Percentiles rank a stretch among this genome's conserved stretches.
These are phyloP conservation scores for Microdochium paspali DNA, from an alignment of 2,329 filamentous ascomycete species.

Conservation along the genomic window DNA sequence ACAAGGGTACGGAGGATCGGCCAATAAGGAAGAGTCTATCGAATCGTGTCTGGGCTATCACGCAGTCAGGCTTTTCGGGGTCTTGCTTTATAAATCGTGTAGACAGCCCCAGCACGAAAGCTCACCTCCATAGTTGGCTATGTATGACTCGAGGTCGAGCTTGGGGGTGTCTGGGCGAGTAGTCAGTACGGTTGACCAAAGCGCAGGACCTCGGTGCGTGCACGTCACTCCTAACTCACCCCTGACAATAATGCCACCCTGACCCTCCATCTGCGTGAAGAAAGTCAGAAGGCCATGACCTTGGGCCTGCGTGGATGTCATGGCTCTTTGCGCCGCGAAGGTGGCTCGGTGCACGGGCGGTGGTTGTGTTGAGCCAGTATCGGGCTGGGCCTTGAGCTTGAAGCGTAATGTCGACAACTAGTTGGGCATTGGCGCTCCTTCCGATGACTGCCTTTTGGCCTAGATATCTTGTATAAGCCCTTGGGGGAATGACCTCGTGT, in stretches of 20 bases:
- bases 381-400: no score
- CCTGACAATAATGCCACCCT: conserved; percentile 36
- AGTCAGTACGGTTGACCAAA: conserved; percentile 5
- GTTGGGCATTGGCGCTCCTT: no score
- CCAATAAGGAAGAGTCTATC: conserved; percentile 79
- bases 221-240: conserved; percentile 22
- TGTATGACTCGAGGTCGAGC: conserved; percentile 85
- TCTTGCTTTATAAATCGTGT: no score
- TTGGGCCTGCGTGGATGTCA: conserved; percentile 21
- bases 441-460: no score
- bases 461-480: no score
- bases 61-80: no score
- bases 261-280: conserved; percentile 35
- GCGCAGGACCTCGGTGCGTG: conserved; percentile 1
- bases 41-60: conserved; percentile 65
- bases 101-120: no score
- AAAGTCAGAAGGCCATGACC: conserved; percentile 27
- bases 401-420: no score
- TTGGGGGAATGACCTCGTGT: no score
- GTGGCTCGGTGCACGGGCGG: no score
- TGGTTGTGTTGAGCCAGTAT: no score
- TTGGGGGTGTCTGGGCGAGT: conserved; percentile 60
- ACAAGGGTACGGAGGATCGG: conserved; percentile 63
- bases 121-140: conserved; percentile 78
- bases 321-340: conserved; percentile 10